These are phyloP conservation scores for Pulveroboletus sp. DNA, from an alignment of 1,284 basidiomycete genomes.

Conservation along the genomic window DNA sequence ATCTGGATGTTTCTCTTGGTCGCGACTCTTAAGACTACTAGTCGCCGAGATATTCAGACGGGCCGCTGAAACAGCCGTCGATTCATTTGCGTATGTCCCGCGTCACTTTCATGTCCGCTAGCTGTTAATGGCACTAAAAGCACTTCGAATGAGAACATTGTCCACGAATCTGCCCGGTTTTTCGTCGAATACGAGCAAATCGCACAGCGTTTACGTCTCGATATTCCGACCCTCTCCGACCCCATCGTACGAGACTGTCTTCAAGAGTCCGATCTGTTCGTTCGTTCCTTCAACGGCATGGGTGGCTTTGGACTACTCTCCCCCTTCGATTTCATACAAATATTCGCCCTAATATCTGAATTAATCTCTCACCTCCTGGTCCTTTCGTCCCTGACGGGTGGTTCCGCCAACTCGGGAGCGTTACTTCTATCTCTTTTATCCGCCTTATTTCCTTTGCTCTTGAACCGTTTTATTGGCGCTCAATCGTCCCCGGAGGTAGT, in stretches of 20 bases:
- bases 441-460: constrained; percentile 53
- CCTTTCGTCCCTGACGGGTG: constrained; percentile 65
- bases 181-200: constrained; percentile 76
- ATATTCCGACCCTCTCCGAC: constrained; percentile 74
- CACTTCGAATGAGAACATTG: constrained; percentile 64
- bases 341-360: constrained; percentile 70
- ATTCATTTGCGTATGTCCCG: constrained; percentile 66
- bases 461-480: constrained; percentile 49
- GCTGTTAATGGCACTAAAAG: constrained; percentile 40
- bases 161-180: constrained; percentile 69
- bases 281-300: constrained; percentile 68
- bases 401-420: constrained; percentile 54
- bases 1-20: constrained; percentile 66
- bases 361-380: constrained; percentile 68
- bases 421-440: constrained; percentile 62
- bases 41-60: constrained; percentile 64
- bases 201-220: constrained; percentile 71
- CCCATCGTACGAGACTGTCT: constrained; percentile 70
- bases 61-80: constrained; percentile 63
- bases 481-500: constrained; percentile 46
- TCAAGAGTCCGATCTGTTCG: constrained; percentile 81
- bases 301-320: constrained; percentile 72
- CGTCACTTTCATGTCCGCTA: constrained; percentile 18
- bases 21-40: constrained; percentile 54
- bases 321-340: constrained; percentile 73